These are phyloP conservation scores for Solanum corneliomulleri DNA, from an alignment of 257 asterid genomes.

Conservation along the genomic window DNA sequence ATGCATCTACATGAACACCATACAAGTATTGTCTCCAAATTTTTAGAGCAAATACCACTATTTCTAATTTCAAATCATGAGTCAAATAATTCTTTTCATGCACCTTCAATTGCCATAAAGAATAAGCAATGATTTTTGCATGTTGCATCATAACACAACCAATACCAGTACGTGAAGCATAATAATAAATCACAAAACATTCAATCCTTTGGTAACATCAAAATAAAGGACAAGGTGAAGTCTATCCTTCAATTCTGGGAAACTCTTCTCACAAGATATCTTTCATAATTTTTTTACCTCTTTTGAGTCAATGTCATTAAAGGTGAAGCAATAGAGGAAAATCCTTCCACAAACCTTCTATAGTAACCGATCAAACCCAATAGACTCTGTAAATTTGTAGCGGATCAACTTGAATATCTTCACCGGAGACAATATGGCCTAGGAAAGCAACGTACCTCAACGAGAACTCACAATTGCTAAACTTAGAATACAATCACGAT, in stretches of 20 bases:
- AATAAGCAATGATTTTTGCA: background rate
- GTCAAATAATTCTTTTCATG: background rate
- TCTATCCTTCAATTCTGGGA: background rate
- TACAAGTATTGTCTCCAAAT: background rate
- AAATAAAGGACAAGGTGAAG: background rate
- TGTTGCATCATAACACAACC: background rate
- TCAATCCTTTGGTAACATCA: background rate
- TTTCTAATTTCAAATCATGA: background rate
- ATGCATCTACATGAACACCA: background rate
- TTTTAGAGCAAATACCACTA: background rate
- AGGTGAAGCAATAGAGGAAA: background rate
- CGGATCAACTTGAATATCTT: no score
- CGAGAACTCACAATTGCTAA: background rate
- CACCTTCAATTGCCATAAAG: background rate
- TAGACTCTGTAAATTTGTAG: background rate
- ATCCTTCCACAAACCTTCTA: background rate
- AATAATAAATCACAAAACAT: background rate
- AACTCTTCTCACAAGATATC: background rate
- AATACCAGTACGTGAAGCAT: background rate
- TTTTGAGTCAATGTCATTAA: background rate
- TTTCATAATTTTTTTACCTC: background rate
- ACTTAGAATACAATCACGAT: no score
- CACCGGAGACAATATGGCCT: background rate
- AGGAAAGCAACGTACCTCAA: background rate
- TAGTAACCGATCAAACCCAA: background rate